These are phyloP conservation scores for Umbelopsis sp. DNA, from an alignment of 192 early-diverging fungal species.

Conservation along the genomic window DNA sequence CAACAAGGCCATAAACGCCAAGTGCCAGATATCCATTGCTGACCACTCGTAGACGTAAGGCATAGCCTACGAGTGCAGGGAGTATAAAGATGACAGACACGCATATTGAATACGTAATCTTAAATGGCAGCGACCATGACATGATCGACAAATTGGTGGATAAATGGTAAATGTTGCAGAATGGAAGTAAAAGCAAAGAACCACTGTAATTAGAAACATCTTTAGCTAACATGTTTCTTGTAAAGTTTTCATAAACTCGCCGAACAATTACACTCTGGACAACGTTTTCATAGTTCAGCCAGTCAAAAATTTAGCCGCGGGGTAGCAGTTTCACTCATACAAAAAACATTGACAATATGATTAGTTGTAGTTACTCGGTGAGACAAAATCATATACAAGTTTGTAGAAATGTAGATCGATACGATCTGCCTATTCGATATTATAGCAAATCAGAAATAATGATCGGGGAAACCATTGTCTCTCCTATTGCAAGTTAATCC, in stretches of 20 bases:
- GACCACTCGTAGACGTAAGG: constrained; percentile 22
- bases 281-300: background rate
- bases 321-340: background rate
- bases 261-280: background rate
- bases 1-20: constrained; percentile 40
- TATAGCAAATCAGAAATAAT: too few species aligned
- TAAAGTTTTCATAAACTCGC: background rate
- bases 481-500: background rate
- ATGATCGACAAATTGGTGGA: background rate
- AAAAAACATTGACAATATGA: background rate
- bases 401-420: background rate
- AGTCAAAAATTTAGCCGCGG: background rate
- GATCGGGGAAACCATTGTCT: background rate
- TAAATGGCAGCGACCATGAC: constrained; percentile 33
- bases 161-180: background rate
- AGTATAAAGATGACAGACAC: constrained; percentile 33
- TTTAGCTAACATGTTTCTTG: background rate
- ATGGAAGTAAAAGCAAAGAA: constrained; percentile 1
- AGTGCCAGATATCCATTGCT: constrained; percentile 24
- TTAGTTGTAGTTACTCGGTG: background rate
- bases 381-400: background rate
- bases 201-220: background rate
- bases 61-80: constrained; percentile 37
- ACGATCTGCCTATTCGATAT: too few species aligned
- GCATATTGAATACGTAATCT: constrained; percentile 37